Evolutionary conservation across 2,329 filamentous ascomycete genomes (phyloP).

Genomic region (Microdochium paspali): DNA sequence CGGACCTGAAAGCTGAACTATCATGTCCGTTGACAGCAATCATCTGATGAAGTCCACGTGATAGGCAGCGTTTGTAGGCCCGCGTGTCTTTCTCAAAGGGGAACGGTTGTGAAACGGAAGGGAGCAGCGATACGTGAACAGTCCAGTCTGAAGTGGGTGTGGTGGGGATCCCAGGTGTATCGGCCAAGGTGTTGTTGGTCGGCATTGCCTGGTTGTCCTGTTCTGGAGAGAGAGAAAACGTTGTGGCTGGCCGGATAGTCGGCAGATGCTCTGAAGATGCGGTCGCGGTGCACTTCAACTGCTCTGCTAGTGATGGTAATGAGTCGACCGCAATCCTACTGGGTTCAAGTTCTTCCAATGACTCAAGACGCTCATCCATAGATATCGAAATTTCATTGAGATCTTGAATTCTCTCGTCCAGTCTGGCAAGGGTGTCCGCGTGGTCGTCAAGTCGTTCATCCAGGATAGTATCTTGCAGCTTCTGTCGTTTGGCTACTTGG

Average conservation of each 20-base stretch:
- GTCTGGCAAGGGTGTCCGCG: conserved; percentile 30
- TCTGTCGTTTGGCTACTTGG: conserved; percentile 29
- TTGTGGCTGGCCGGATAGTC: too few relatives aligned
- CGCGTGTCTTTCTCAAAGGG: conserved; percentile 54
- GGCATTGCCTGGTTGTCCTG: not conserved
- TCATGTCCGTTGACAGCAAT: conserved; percentile 41
- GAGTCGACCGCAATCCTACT: conserved; percentile 11
- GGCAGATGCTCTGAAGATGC: too few relatives aligned
- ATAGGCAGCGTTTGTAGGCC: conserved; percentile 51
- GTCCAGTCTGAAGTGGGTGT: conserved; percentile 34
- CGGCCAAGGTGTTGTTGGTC: conserved; percentile 8
- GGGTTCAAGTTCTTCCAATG: conserved; percentile 29
- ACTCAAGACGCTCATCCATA: conserved; percentile 45
- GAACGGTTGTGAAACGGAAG: conserved; percentile 42
- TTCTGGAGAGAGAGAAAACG: not conserved
- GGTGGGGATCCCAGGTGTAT: not conserved
- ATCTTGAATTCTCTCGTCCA: conserved; percentile 39
- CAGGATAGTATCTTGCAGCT: conserved; percentile 25
- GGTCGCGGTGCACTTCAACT: too few relatives aligned
- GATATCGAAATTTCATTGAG: conserved; percentile 38
- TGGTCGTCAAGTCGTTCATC: conserved; percentile 29
- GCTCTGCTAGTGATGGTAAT: conserved; percentile 17
- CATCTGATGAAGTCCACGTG: conserved; percentile 49
- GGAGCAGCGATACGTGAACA: conserved; percentile 49
- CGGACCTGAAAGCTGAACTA: conserved; percentile 36